Percentiles rank a stretch among this genome's conserved stretches.
phyloP scores from a whole-genome alignment of 257 asterid genomes.

The Eustoma russellianum region DNA sequence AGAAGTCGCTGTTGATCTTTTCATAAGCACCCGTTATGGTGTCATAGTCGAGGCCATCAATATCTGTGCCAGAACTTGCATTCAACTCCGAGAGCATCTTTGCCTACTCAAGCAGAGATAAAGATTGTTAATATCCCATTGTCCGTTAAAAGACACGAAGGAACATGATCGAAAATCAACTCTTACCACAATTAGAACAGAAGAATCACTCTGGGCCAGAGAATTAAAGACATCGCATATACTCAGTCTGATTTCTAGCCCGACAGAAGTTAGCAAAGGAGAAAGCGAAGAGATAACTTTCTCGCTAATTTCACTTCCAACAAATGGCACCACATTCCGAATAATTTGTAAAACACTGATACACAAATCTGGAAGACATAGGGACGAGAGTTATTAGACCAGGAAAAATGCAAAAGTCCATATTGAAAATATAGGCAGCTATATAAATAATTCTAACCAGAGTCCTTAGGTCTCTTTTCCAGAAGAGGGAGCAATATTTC shows the following conservation, averaged over 20 bases:
- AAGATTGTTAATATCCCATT: background rate
- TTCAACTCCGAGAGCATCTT: slow-evolving; percentile 61
- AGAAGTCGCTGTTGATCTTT: slow-evolving; percentile 43
- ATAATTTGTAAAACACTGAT: slow-evolving; percentile 44
- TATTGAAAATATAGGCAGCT: background rate
- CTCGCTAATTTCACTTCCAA: slow-evolving; percentile 44
- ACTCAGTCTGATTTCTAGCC: slow-evolving; percentile 41
- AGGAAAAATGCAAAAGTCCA: background rate
- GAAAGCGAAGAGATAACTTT: slow-evolving; percentile 47
- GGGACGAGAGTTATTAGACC: background rate
- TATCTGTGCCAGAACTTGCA: slow-evolving; percentile 58
- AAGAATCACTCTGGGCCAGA: slow-evolving; percentile 56
- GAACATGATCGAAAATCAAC: slow-evolving; percentile 3
- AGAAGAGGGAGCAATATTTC: slow-evolving; percentile 76
- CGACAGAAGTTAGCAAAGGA: slow-evolving; percentile 65
- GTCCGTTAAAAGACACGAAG: background rate
- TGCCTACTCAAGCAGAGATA: slow-evolving; percentile 41
- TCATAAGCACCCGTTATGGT: slow-evolving; percentile 63
- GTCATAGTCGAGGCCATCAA: slow-evolving; percentile 78
- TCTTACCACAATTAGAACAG: slow-evolving; percentile 51
- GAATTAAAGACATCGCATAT: slow-evolving; percentile 80
- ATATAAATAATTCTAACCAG: slow-evolving; percentile 37
- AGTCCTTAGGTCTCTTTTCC: slow-evolving; percentile 41
- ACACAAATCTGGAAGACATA: slow-evolving; percentile 45
- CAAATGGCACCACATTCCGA: slow-evolving; percentile 36